Evolutionary conservation across 768 basidiomycete genomes (phyloP), one percentile per base, ranked within the genome.

Genomic region (Agaricus blazei): DNA sequence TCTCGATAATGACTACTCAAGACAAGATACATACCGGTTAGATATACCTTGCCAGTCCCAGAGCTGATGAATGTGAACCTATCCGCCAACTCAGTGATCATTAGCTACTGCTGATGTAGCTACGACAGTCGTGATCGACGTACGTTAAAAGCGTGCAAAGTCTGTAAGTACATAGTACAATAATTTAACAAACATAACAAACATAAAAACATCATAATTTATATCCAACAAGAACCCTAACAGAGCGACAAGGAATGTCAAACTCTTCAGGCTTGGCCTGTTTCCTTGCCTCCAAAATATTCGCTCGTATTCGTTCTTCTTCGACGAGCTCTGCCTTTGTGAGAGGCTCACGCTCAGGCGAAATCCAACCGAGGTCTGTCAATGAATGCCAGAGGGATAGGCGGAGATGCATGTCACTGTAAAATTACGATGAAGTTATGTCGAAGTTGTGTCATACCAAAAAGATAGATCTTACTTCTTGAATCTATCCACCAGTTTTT

Each of bases 321-420:
- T 87, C 84, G 34, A 85, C 78, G 4, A 85, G 71, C 65, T 88
- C 86, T 15, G 85, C 85, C 64, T 85, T 87, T 3, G 83, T 78
- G 46, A 87, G 67, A 8, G 84, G 80, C 50, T 86, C 85, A 50
- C 82, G 77, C 6, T 73, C 66, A 24, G 86, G 85, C 23, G 82
- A 73, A 15, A 70, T 61, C 81, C 82, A 87, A 31, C 84, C 83
- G 24, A 85, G 63, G 24, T 75, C 76, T 7, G 75, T 74, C 63
- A 84, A 62, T 54, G 84, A 85, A 61, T 77, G 79, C 85, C 86
- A 88, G 7, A 86, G 61, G 7, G 84, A 76, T 54, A 84, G 70
- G 34, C 85, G 80, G 15, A 77, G 73, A 57, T 83, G 77, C 82
- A 87, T 87, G 60, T 87, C 85, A 42, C 85, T 88, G 24, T 12